Evolutionary conservation across 257 asterid species (phyloP), one percentile per base, ranked within the genome.

Genomic region (Catharanthus roseus): DNA sequence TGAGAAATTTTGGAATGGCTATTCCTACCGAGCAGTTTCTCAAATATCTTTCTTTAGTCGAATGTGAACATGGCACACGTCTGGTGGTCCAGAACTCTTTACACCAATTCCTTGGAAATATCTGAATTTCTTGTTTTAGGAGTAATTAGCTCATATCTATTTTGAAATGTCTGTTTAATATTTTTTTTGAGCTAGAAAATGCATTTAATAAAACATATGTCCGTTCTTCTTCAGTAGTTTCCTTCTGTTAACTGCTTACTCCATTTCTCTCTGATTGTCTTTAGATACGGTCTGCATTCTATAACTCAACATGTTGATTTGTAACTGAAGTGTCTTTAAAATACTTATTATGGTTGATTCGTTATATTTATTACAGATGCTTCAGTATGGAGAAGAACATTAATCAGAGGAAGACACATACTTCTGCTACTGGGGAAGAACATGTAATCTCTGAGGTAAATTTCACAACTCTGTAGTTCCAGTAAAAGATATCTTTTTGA

Each of bases 391-490:
- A 74, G 67, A 62, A 64, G 61, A 75, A 58, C 77, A 67, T 78
- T 58, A 41, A 28, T 61, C 83, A 53, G 81, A 68, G 60, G 72
- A 80, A 68, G 72, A 76, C 85, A 44, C 89, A 83, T 77, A 78
- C 82, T 56, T 73, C 61, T 69, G 75, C 12, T 75, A 50, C 67
- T 75, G 96, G 88, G 38, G 89, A 83, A 75, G 76, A 76, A 75
- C 96, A 90, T 77, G 44, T 69, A 26, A 86, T 90, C 61, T 60
- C 66, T 60, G 73, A 82, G 88, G 93, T 89, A 74, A 67, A 23
- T 57, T 50, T 45, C 57, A 18, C 38, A 29, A n/a, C 68, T 41
- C 42, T 44, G 6, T 38, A 34, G 2, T 67, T 74, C 4, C 60
- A 34, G 65, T 7, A 39, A 74, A 28, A 34, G 24, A 67, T 56